phyloP scores from a whole-genome alignment of 78 protist genomes.

The Blattamonas nauphoetae region DNA sequence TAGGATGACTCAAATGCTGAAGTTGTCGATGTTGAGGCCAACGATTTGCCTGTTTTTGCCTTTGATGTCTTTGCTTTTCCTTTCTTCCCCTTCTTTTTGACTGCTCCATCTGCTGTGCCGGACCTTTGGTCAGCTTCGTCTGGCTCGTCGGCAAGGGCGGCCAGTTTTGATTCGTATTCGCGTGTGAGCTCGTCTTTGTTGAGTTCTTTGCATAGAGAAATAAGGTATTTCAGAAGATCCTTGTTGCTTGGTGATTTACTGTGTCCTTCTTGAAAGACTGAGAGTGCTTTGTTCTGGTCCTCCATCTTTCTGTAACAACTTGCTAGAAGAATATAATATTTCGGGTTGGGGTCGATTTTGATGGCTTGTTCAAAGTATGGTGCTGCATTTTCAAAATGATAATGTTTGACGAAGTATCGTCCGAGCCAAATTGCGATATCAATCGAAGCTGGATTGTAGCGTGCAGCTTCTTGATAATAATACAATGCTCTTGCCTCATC shows the following conservation, averaged over 20 bases:
- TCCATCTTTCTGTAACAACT: neutral
- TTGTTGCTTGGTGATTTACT: neutral
- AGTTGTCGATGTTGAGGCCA: too few species aligned
- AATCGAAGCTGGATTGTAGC: neutral
- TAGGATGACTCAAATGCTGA: too few species aligned
- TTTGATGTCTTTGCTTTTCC: too few species aligned
- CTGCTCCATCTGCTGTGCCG: too few species aligned
- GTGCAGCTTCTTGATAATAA: neutral
- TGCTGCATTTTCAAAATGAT: neutral
- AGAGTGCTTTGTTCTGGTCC: neutral
- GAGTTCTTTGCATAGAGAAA: neutral
- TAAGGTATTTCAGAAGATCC: neutral
- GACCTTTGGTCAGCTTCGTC: neutral
- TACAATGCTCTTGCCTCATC: neutral
- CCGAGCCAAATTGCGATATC: neutral
- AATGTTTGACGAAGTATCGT: neutral
- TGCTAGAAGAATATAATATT: neutral
- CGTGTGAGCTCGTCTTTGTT: neutral
- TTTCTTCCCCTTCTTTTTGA: too few species aligned
- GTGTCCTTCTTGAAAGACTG: neutral
- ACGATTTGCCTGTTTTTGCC: too few species aligned
- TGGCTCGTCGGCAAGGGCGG: neutral
- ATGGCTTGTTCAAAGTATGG: neutral
- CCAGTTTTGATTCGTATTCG: neutral
- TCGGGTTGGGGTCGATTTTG: neutral